Percentiles rank a stretch among this genome's conserved stretches.
Conservation (phyloP, 2,329 filamentous ascomycete species). For the Aureobasidium sp. region DNA sequence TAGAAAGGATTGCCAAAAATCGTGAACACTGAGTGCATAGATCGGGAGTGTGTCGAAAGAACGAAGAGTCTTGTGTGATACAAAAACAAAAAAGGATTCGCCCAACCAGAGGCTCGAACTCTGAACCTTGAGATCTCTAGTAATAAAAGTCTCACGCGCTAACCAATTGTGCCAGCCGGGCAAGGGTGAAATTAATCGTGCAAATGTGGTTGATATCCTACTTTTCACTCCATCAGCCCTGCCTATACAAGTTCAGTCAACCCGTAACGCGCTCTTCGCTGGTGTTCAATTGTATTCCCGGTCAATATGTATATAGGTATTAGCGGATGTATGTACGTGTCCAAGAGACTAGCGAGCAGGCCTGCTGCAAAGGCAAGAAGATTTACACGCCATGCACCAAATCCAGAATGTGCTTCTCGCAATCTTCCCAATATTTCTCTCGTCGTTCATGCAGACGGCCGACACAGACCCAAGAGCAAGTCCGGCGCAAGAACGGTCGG, state of each 20-base stretch:
- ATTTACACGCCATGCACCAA: background rate
- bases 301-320: background rate
- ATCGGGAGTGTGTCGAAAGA: background rate
- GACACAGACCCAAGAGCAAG: conserved; percentile 25
- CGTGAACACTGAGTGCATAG: no score
- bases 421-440: background rate
- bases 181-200: background rate
- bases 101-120: conserved; percentile 12
- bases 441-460: background rate
- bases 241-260: no score
- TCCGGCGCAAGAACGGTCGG: conserved; percentile 25
- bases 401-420: background rate
- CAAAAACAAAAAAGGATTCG: background rate
- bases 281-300: no score
- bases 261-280: no score
- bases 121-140: conserved; percentile 11
- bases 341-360: background rate
- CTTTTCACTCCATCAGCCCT: no score
- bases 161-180: conserved; percentile 12
- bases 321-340: background rate
- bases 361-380: background rate
- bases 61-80: background rate
- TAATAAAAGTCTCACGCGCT: conserved; percentile 11
- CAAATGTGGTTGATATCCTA: no score
- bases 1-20: no score